These are phyloP conservation scores for Helicostylum pulchrum DNA, from an alignment of 192 early-diverging fungal species.

Conservation along the genomic window DNA sequence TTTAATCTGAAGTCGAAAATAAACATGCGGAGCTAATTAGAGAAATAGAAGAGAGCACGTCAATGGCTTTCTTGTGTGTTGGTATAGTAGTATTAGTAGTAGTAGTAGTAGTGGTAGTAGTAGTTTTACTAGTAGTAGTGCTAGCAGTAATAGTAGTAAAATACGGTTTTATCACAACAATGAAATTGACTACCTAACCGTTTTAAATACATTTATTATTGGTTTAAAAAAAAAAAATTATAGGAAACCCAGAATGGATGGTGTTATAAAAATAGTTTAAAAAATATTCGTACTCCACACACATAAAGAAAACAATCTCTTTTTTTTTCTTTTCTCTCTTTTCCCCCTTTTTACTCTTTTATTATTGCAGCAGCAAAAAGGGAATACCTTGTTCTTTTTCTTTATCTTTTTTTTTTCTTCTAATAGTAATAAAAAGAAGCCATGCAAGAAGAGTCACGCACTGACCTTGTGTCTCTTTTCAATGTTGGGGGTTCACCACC, in stretches of 20 bases:
- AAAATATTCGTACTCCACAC: neutral
- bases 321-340: neutral
- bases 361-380: neutral
- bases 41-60: too few relatives aligned
- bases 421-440: neutral
- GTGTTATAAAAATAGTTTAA: neutral
- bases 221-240: neutral
- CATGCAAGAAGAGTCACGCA: conserved; percentile 28
- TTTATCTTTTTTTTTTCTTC: neutral
- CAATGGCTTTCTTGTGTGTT: too few relatives aligned
- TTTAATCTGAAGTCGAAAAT: too few relatives aligned
- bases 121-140: too few relatives aligned
- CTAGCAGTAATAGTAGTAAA: too few relatives aligned
- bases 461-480: conserved; percentile 19
- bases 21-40: too few relatives aligned
- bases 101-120: too few relatives aligned
- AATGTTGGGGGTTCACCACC: conserved; percentile 8
- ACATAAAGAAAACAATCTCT: neutral
- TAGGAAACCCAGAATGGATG: neutral
- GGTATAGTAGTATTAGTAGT: too few relatives aligned
- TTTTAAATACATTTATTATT: neutral
- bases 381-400: neutral
- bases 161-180: too few relatives aligned
- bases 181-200: neutral
- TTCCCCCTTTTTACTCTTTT: neutral